phyloP scores from a whole-genome alignment of 768 basidiomycete species.

The Tricholoma furcatifolium region DNA sequence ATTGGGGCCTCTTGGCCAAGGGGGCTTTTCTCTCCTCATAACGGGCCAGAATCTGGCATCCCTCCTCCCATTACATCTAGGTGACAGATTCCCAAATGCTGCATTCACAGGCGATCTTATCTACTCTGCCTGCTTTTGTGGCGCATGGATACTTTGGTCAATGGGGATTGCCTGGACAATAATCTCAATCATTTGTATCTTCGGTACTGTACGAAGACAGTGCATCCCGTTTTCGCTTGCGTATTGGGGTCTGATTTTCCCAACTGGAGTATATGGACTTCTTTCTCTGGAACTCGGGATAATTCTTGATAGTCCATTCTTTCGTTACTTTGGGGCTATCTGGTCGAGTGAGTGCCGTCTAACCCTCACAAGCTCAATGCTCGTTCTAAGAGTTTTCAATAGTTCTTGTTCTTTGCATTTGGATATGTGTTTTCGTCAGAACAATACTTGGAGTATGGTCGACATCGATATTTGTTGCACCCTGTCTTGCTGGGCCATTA shows the following conservation, averaged over 20 bases:
- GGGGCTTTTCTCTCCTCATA: conserved; percentile 47
- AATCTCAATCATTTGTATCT: conserved; percentile 41
- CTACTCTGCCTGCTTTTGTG: conserved; percentile 43
- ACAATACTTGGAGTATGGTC: conserved; percentile 46
- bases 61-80: conserved; percentile 29
- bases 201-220: conserved; percentile 27
- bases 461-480: conserved; percentile 47
- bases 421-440: conserved; percentile 38
- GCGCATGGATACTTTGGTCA: conserved; percentile 50
- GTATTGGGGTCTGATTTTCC: conserved; percentile 59
- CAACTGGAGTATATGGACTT: conserved; percentile 51
- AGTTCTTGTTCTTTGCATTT: conserved; percentile 43
- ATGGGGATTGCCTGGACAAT: conserved; percentile 53
- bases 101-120: conserved; percentile 38
- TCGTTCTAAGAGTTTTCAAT: not conserved
- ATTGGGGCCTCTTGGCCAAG: conserved; percentile 60
- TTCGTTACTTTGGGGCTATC: conserved; percentile 50
- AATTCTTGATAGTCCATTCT: conserved; percentile 48
- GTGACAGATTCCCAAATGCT: conserved; percentile 26
- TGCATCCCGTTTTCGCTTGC: conserved; percentile 42
- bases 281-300: conserved; percentile 47
- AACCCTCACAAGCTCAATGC: not conserved
- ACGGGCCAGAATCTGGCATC: conserved; percentile 39
- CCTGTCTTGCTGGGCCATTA: conserved; percentile 29
- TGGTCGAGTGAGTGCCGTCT: conserved; percentile 44